Evolutionary conservation across 1,139 yeast species (phyloP).

Genomic region (Keqinozyma sinolaborantium): DNA sequence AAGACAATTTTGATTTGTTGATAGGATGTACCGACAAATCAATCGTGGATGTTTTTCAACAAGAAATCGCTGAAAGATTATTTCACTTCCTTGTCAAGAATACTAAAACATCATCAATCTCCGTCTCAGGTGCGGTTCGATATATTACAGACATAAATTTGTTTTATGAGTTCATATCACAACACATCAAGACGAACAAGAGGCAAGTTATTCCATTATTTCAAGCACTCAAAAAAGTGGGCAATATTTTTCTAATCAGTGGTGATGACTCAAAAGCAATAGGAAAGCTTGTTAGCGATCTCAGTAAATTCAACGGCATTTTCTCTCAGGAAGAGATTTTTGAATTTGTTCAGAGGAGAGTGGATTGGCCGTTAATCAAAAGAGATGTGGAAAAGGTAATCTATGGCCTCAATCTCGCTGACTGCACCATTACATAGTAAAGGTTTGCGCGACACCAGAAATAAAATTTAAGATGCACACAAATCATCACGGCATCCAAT

Average conservation of each 20-base stretch:
- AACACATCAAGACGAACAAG: constrained; percentile 56
- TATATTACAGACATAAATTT: constrained; percentile 72
- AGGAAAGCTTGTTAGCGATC: constrained; percentile 79
- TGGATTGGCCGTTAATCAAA: constrained; percentile 79
- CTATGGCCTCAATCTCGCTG: constrained; percentile 80
- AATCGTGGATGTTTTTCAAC: constrained; percentile 88
- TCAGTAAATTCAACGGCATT: constrained; percentile 83
- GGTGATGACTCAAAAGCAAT: constrained; percentile 76
- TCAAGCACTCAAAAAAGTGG: constrained; percentile 78
- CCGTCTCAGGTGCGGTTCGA: constrained; percentile 78
- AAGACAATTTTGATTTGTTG: constrained; percentile 70
- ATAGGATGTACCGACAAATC: constrained; percentile 85
- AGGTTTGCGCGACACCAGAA: too few relatives aligned
- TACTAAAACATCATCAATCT: constrained; percentile 63
- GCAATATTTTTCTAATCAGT: constrained; percentile 77
- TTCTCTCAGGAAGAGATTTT: constrained; percentile 90
- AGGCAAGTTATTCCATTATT: constrained; percentile 71
- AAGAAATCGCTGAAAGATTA: constrained; percentile 87
- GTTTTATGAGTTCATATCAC: constrained; percentile 67
- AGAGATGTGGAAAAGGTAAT: constrained; percentile 89
- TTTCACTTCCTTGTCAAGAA: constrained; percentile 74
- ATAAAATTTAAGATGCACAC: too few relatives aligned
- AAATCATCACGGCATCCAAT: too few relatives aligned
- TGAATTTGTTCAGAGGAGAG: constrained; percentile 83
- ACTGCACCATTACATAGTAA: constrained; percentile 50